Conservation (phyloP, 1,284 basidiomycete genomes). For the Pseudozyma sp. region DNA sequence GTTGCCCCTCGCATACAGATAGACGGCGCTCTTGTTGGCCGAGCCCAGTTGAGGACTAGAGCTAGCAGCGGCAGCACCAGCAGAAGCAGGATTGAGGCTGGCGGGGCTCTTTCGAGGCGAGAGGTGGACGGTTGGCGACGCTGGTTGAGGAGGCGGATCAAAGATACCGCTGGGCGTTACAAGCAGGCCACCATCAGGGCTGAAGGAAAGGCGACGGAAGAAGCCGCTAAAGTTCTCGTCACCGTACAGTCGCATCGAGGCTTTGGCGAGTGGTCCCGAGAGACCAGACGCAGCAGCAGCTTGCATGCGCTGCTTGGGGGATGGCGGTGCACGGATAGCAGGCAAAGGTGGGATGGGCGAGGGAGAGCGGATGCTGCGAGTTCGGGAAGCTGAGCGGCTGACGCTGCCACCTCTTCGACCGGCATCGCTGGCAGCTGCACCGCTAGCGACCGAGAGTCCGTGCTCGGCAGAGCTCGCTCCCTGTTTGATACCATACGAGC, state of each 20-base stretch:
- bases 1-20: conserved; percentile 94
- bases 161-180: conserved; percentile 96
- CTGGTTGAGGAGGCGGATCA: conserved; percentile 63
- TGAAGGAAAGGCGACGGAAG: conserved; percentile 92
- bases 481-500: conserved; percentile 27
- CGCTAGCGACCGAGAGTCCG: conserved; percentile 10
- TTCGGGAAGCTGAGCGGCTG: conserved; percentile 56
- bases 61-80: conserved; percentile 5
- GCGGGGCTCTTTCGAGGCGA: conserved; percentile 47
- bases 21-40: conserved; percentile 77
- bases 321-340: conserved; percentile 63
- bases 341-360: conserved; percentile 70
- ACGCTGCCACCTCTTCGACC: conserved; percentile 34
- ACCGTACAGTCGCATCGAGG: conserved; percentile 77
- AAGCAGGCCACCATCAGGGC: conserved; percentile 90
- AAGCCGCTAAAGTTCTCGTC: conserved; percentile 96
- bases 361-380: conserved; percentile 58
- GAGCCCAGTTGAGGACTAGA: conserved; percentile 27
- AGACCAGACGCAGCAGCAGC: conserved; percentile 42
- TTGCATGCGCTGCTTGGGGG: conserved; percentile 58
- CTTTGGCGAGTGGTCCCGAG: conserved; percentile 35
- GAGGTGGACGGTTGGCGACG: conserved; percentile 38
- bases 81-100: conserved; percentile 5
- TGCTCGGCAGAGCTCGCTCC: conserved; percentile 10
- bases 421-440: conserved; percentile 20